A percentile compares a stretch with the other conserved stretches of the same genome.
Evolutionary conservation across 1,139 yeast species (phyloP).

Genomic region (Spencermartinsiella ligniputridi): DNA sequence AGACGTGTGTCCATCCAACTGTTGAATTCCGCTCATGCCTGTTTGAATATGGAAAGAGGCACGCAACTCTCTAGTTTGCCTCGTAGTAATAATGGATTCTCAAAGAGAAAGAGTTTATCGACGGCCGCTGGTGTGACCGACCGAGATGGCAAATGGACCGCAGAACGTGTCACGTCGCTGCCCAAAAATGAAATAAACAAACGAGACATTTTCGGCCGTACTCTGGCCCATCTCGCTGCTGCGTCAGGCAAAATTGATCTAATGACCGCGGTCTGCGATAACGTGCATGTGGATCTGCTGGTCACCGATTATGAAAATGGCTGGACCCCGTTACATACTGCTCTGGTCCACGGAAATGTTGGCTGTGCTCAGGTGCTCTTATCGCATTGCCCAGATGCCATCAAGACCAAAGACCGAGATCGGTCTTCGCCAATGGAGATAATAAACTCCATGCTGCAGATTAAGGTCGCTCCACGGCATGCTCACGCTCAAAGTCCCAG

Average conservation of each 20-base stretch:
- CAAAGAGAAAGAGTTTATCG: background rate
- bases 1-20: too few species aligned
- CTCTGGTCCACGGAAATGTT: constrained; percentile 55
- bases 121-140: too few species aligned
- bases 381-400: constrained; percentile 39
- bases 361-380: constrained; percentile 51
- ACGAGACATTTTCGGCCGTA: constrained; percentile 73
- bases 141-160: too few species aligned
- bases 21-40: background rate
- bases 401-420: constrained; percentile 62
- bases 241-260: constrained; percentile 48
- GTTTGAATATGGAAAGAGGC: background rate
- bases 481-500: constrained; percentile 16
- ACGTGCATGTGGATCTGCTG: constrained; percentile 43
- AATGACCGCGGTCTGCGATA: constrained; percentile 45
- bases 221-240: constrained; percentile 56
- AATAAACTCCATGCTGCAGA: constrained; percentile 13
- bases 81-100: background rate
- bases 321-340: constrained; percentile 78
- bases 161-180: background rate
- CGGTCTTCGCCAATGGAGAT: constrained; percentile 47
- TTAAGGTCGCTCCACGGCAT: constrained; percentile 14
- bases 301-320: constrained; percentile 70
- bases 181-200: constrained; percentile 35
- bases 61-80: background rate